Base-by-base conservation (phyloP, 2,329 filamentous ascomycete species). In the Chrysoporthe cubensis region DNA sequence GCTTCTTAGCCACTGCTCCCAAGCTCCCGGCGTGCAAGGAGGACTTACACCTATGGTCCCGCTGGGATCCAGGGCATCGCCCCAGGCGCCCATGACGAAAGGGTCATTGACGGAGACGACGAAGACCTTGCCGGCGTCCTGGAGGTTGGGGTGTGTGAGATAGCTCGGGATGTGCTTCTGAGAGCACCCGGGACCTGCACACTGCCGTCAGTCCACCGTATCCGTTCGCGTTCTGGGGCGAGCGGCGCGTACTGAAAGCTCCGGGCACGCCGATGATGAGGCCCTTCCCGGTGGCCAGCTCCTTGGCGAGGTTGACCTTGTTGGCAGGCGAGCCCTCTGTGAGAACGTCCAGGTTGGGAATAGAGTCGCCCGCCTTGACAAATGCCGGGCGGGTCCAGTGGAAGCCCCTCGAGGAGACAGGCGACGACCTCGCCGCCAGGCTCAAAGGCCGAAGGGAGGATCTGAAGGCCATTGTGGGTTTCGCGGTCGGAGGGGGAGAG, bases 1-100 rank as follows among this genome's bases (percentile, higher is more conserved):
- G 14, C 13, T n/a, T 7, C 21, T 64, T n/a, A 64, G 42, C 18
- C 13, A n/a, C 0, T 18, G 6, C 2, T 18, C n/a, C 5, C 37
- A 48, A 3, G 16, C 16, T 7, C 4, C 26, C 4, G n/a, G 32
- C 2, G n/a, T 6, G 26, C 26, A 26, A 42, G 16, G 13, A 50
- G n/a, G 44, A 85, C 91, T 80, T 87, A 96, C 93, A 62, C 92
- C 92, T 69, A 90, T 92, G 77, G 88, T 85, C 73, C 87, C 87
- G 6, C 85, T 82, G 13, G 93, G 91, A 78, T 97, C 94, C 56
- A 97, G 85, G 70, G 87, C 84, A 71, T 91, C 87, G 59, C 82
- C 89, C 94, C 94, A 97, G 5, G 94, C 94, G 80, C 96, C 96
- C 87, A 94, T 97, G 92, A 97, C 94, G 78, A 97, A 97, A 26